Base-by-base conservation (phyloP, 75 land plant genomes). In the Adiantum capillusveneris region DNA sequence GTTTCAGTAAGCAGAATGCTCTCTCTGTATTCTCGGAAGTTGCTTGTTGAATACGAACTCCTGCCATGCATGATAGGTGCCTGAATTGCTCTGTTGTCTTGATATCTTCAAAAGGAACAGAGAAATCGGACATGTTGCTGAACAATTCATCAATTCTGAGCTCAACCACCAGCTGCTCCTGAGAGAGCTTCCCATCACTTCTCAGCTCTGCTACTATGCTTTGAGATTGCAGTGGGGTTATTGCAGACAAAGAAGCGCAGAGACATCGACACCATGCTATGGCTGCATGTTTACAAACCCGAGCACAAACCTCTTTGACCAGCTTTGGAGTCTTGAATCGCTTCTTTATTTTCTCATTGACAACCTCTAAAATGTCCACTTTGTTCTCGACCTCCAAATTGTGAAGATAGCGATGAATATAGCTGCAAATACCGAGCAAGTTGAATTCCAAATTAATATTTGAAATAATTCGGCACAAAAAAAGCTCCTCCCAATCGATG, bases 271-370 rank as follows among this genome's bases (percentile, higher is more conserved):
- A 95, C 95, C 95, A 95, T 44, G 96, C 87, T 37, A 81, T 37
- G 20, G 88, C 81, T 48, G 96, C 96, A 78, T 95, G 99, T 75
- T 75, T 79, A 72, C 81, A 95, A 28, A 95, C 75, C 66, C 70
- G 83, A 25, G 84, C 82, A 67, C 71, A 82, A 62, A 65, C 75
- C 59, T 58, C 69, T 41, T 75, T 84, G 14, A 86, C 67, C 53
- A 95, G 71, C 59, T 90, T 95, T 22, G 88, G 86, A 64, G 75
- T 86, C 65, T 95, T 95, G 59, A 89, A 89, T 25, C 99, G 91
- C 80, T 86, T 95, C 26, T 94, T 67, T 29, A 95, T 79, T 59
- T 77, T 91, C 75, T 95, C 99, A 71, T 86, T 90, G 44, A 86
- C 79, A 61, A 51, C 73, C 81, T 95, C 99, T 22, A 95, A 81